A percentile compares a stretch with the other conserved stretches of the same genome.
These are phyloP conservation scores for Syncephalastrum contaminatum DNA, from an alignment of 371 early-diverging fungal genomes.

Conservation along the genomic window DNA sequence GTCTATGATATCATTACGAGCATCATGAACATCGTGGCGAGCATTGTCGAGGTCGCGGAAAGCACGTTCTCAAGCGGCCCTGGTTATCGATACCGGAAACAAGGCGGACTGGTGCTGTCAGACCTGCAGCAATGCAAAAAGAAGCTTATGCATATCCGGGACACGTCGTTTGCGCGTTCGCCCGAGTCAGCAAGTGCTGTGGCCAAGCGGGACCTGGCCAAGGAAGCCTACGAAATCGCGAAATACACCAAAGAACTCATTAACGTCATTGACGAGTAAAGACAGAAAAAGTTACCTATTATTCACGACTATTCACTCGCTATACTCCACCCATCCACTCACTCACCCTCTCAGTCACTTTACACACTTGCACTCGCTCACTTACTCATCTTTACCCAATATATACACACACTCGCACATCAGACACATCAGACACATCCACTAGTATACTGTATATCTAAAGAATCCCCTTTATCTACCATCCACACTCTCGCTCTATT, in stretches of 20 bases:
- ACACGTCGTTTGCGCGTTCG: constrained; percentile 31
- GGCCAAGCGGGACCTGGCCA: constrained; percentile 84
- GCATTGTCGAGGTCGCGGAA: constrained; percentile 43
- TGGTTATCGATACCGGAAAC: constrained; percentile 36
- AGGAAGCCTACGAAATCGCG: constrained; percentile 90
- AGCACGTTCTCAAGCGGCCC: constrained; percentile 41
- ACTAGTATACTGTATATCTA: background rate
- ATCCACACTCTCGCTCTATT: too few species aligned
- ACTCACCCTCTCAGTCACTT: too few species aligned
- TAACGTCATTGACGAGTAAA: constrained; percentile 39
- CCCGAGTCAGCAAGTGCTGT: constrained; percentile 55
- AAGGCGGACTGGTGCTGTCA: constrained; percentile 57
- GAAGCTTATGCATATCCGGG: constrained; percentile 69
- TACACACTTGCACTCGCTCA: too few species aligned
- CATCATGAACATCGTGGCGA: constrained; percentile 59
- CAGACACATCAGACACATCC: too few species aligned
- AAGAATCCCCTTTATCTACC: constrained; percentile 1
- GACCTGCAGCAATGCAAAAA: constrained; percentile 70
- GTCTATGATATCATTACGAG: constrained; percentile 67
- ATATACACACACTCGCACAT: constrained; percentile 5
- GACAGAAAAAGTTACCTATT: background rate
- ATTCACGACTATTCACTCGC: background rate
- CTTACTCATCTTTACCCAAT: background rate
- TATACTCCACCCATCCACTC: too few species aligned
- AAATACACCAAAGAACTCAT: constrained; percentile 80